Evolutionary conservation across 257 asterid genomes (phyloP).

Genomic region (Orobanche coerulescens): DNA sequence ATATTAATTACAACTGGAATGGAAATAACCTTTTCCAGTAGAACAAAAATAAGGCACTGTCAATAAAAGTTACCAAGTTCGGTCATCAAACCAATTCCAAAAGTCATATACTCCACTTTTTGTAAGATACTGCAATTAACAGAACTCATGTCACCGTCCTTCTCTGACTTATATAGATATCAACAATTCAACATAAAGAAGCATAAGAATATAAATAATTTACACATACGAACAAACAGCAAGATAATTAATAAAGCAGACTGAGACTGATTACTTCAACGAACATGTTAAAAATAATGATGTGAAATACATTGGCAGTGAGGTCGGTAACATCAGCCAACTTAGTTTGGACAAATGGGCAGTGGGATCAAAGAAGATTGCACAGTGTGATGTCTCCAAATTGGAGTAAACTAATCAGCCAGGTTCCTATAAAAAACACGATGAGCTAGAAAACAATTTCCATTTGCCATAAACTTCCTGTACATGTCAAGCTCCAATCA

Average conservation of each 20-base stretch:
- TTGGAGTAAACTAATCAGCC: too few relatives aligned
- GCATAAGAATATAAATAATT: background rate
- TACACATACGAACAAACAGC: constrained; percentile 16
- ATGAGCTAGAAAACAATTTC: too few relatives aligned
- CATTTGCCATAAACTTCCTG: too few relatives aligned
- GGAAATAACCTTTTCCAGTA: background rate
- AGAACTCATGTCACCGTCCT: constrained; percentile 28
- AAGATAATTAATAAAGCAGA: constrained; percentile 5
- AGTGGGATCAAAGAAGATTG: too few relatives aligned
- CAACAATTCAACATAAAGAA: constrained; percentile 10
- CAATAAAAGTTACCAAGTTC: constrained; percentile 72
- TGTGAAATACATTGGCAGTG: background rate
- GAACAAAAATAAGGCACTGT: constrained; percentile 7
- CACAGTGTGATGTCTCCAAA: too few relatives aligned
- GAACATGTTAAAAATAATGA: background rate
- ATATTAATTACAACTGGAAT: background rate
- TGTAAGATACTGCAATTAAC: constrained; percentile 65
- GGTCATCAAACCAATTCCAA: constrained; percentile 99
- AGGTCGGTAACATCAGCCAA: background rate
- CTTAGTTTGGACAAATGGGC: too few relatives aligned
- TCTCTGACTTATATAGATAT: background rate
- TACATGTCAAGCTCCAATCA: too few relatives aligned
- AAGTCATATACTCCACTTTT: constrained; percentile 97
- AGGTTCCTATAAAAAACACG: too few relatives aligned
- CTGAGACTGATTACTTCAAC: background rate